Evolutionary conservation across 2,329 filamentous ascomycete species (phyloP).

Genomic region (Colletotrichum sp.): DNA sequence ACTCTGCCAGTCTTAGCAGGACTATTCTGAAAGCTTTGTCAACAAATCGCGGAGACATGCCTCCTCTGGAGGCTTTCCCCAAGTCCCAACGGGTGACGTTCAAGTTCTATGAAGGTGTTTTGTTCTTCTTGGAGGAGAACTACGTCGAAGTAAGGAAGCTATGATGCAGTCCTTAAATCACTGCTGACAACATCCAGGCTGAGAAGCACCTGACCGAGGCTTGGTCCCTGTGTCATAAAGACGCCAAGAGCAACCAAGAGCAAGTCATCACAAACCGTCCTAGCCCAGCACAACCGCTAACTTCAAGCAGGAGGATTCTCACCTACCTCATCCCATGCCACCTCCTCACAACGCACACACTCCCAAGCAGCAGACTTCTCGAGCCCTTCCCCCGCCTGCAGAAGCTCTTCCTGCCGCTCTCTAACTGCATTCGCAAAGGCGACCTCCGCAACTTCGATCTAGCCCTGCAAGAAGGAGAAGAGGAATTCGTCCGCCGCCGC

Average conservation of each 20-base stretch:
- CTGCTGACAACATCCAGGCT: constrained; percentile 54
- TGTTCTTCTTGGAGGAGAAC: constrained; percentile 94
- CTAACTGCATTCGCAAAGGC: constrained; percentile 78
- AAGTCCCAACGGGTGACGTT: constrained; percentile 93
- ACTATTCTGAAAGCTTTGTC: constrained; percentile 86
- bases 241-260: constrained; percentile 80
- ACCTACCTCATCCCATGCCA: constrained; percentile 95
- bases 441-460: constrained; percentile 85
- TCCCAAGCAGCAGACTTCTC: constrained; percentile 77
- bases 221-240: constrained; percentile 79
- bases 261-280: constrained; percentile 44
- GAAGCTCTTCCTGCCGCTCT: constrained; percentile 78
- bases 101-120: constrained; percentile 92
- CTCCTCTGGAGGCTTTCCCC: constrained; percentile 78
- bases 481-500: constrained; percentile 90
- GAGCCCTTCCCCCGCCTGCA: constrained; percentile 78
- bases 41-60: constrained; percentile 81
- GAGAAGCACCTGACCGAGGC: constrained; percentile 82
- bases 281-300: neutral
- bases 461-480: constrained; percentile 80
- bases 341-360: constrained; percentile 83
- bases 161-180: no score
- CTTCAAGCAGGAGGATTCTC: constrained; percentile 73
- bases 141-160: constrained; percentile 70
- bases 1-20: constrained; percentile 86